Conservation (phyloP, 495 filamentous ascomycete genomes). For the Daldinia childiae region DNA sequence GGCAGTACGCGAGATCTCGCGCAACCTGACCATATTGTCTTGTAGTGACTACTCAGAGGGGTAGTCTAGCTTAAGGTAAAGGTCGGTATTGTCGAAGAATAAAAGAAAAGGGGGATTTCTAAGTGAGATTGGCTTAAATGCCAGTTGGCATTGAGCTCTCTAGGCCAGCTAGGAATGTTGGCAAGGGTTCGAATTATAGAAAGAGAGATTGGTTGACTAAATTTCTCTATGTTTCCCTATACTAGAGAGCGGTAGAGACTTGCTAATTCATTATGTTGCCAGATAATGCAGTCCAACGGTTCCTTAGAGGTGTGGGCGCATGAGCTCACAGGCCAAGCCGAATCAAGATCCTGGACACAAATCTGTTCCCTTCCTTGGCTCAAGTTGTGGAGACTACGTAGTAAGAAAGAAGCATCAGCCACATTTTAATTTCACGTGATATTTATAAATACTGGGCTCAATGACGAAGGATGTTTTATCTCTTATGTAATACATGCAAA, state of each 20-base stretch:
- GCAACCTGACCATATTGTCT: constrained; percentile 86
- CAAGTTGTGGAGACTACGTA: neutral
- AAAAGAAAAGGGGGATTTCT: constrained; percentile 13
- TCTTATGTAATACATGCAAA: constrained; percentile 7
- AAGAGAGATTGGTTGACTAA: constrained; percentile 18
- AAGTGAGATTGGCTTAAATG: constrained; percentile 39
- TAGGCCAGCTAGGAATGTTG: constrained; percentile 46
- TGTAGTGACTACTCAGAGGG: constrained; percentile 21
- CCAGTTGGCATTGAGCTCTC: constrained; percentile 50
- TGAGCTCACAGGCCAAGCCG: constrained; percentile 33
- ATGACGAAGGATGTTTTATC: neutral
- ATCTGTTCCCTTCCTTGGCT: constrained; percentile 9
- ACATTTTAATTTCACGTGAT: constrained; percentile 24
- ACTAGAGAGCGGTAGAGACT: constrained; percentile 17
- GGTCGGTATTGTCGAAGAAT: constrained; percentile 18
- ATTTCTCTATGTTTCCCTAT: constrained; percentile 1
- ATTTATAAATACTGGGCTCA: neutral
- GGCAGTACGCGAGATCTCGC: constrained; percentile 95
- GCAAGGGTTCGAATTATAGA: constrained; percentile 15
- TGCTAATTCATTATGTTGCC: constrained; percentile 43
- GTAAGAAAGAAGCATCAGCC: constrained; percentile 17
- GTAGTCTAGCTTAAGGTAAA: constrained; percentile 9
- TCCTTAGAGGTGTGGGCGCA: constrained; percentile 28
- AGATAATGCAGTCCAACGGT: constrained; percentile 45
- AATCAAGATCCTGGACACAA: constrained; percentile 14